phyloP scores from a whole-genome alignment of 345 rosid genomes.

The Aquilaria sinensis region DNA sequence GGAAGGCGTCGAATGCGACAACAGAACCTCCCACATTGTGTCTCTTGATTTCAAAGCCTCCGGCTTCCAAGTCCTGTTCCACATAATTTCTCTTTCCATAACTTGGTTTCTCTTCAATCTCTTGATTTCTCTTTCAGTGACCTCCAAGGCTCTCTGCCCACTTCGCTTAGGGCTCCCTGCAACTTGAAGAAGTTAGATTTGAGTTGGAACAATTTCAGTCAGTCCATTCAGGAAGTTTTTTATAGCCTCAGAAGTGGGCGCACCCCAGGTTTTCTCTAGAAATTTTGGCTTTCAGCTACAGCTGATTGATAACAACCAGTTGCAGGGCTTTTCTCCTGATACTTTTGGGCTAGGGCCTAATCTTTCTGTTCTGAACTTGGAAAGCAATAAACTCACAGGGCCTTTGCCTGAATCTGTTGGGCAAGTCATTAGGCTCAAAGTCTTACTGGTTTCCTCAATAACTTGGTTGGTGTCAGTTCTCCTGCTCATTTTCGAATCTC shows the following conservation, averaged over 20 bases:
- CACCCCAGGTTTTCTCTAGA: not conserved
- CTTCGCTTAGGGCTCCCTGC: constrained; percentile 15
- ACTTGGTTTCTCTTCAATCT: constrained; percentile 1
- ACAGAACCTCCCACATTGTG: not conserved
- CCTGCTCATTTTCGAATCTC: constrained; percentile 13
- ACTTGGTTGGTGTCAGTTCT: constrained; percentile 8
- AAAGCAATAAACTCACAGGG: not conserved
- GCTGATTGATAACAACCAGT: not conserved
- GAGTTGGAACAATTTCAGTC: not conserved
- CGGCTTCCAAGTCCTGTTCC: constrained; percentile 1
- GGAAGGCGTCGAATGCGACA: not conserved
- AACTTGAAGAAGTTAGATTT: constrained; percentile 3
- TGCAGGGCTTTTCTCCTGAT: not conserved
- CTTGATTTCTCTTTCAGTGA: not conserved
- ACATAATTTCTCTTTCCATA: not conserved
- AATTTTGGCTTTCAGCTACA: not conserved
- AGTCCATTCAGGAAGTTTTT: not conserved
- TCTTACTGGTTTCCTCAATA: constrained; percentile 7
- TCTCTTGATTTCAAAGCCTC: not conserved
- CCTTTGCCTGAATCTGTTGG: constrained; percentile 2
- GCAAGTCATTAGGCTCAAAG: not conserved
- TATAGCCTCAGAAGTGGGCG: constrained; percentile 3
- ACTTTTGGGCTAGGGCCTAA: constrained; percentile 2
- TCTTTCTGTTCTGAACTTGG: constrained; percentile 2
- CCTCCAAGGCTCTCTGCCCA: constrained; percentile 12